Base-by-base conservation (phyloP, 371 early-diverging fungal species). In the Saksenaea vasiformis region DNA sequence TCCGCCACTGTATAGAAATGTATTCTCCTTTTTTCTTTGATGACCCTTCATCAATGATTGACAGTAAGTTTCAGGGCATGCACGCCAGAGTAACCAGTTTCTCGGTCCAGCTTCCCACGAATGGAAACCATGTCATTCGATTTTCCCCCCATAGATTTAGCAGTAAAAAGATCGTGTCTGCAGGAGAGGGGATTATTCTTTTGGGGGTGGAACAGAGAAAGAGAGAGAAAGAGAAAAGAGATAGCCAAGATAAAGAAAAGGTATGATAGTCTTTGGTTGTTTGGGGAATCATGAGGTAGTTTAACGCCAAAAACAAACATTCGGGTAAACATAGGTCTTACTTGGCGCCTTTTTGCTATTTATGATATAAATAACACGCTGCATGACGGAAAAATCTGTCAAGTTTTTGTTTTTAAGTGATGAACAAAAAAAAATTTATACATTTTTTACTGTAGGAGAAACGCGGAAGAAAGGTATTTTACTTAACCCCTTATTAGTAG, bases 111-210 rank as follows among this genome's bases (percentile, higher is more conserved):
- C 51, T 22, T 47, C 51, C 51, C 51, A 47, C 7, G n/a, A 47
- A 47, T 47, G 51, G 51, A 19, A 47, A 47, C 31, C 31, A 7
- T 47, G 22, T 22, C 8, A 47, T 47, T 17, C 22, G 9, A 47
- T 47, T 10, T 47, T 47, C 11, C 51, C 4, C 51, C 22, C 51
- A 47, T 47, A 5, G 51, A 22, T 19, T 22, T n/a, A 22, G 31
- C 51, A 47, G 51, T 47, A 47, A 26, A 47, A 47, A 47, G 51
- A 47, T 47, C 51, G 51, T 47, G 51, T 17, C 51, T 47, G 51
- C 51, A 47, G 51, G 51, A 47, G 43, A 47, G 43, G 5, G 14
- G 43, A 41, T 17, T n/a, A 31, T 31, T 31, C 31, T 31, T n/a
- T 38, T 15, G 22, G 10, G n/a, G 3, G 14, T 14, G 44, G 44